Conservation (phyloP, 257 asterid species). For the Salvia miltiorrhiza region DNA sequence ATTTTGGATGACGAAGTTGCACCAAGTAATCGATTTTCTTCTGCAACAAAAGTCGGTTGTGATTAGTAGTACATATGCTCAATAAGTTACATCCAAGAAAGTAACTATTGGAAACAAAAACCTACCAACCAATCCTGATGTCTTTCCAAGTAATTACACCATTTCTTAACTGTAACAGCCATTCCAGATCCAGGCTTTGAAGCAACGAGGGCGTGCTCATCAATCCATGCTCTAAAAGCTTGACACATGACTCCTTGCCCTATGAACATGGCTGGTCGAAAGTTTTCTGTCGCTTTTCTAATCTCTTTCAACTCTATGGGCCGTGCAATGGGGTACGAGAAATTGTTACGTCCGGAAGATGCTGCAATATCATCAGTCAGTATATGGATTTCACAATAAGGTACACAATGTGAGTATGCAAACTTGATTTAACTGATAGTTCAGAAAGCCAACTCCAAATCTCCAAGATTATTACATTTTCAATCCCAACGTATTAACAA, state of each 20-base stretch:
- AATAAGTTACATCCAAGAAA: neutral
- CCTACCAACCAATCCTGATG: neutral
- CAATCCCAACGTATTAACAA: no score
- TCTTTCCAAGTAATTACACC: neutral
- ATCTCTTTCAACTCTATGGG: constrained; percentile 13
- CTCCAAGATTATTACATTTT: no score
- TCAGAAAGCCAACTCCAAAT: no score
- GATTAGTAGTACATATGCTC: neutral
- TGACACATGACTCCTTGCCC: neutral
- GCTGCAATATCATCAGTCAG: neutral
- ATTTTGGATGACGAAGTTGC: constrained; percentile 50
- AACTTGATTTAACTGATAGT: neutral
- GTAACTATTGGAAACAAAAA: neutral
- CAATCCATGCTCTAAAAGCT: constrained; percentile 9
- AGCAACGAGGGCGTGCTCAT: neutral
- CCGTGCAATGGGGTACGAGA: neutral
- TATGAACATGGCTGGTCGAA: neutral
- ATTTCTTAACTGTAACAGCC: constrained; percentile 12
- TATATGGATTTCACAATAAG: neutral
- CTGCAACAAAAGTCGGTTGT: constrained; percentile 28
- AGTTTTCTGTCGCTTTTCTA: constrained; percentile 12
- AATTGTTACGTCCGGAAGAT: neutral
- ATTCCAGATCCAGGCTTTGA: constrained; percentile 2
- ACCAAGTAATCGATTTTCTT: constrained; percentile 32
- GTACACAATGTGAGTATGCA: neutral